Base-by-base conservation (phyloP, 2,329 filamentous ascomycete species). In the Fusarium sp. region DNA sequence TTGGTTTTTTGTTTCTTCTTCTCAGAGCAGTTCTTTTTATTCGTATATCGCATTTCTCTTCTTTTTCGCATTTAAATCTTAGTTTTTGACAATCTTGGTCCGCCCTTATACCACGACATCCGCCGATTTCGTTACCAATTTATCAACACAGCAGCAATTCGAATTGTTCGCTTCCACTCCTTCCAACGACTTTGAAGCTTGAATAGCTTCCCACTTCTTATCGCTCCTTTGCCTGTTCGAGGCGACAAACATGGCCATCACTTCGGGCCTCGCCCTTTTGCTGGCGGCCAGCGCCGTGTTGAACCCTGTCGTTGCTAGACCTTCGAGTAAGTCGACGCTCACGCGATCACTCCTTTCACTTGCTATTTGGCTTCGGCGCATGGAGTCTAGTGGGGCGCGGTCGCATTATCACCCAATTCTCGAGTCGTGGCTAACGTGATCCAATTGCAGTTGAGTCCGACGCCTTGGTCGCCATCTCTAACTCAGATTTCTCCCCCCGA, bases 271-370 rank as follows among this genome's bases (percentile, higher is more conserved):
- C 48, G 58, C 71, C 47, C 62, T 71, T 29, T 57, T 75, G 37
- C 58, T 75, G 69, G 73, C 69, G 50, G 73, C 73, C 33, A 56
- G 70, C 9, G 60, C 70, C 17, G 71, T 64, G 17, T 20, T 74
- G 15, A 51, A 52, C 43, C 67, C 69, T 6, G 61, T 65, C 14
- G 31, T 57, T 33, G 72, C 72, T 13, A 67, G 46, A 41, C 69
- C 72, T 41, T 50, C 46, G 35, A 58, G 71, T 73, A 70, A 55
- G 71, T 61, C 37, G 43, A 40, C 27, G 36, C 17, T 39, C 17
- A 23, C 25, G 29, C 39, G 20, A 51, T 48, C 52, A 35, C 35
- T n/a, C 48, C 21, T 51, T 21, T 48, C 23, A 25, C 17, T 14
- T 11, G 25, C 3, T 25, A 5, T 8, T 25, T 25, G 23, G 23